Base-by-base conservation (phyloP, 2,329 filamentous ascomycete species). In the Stylonectria norvegica region DNA sequence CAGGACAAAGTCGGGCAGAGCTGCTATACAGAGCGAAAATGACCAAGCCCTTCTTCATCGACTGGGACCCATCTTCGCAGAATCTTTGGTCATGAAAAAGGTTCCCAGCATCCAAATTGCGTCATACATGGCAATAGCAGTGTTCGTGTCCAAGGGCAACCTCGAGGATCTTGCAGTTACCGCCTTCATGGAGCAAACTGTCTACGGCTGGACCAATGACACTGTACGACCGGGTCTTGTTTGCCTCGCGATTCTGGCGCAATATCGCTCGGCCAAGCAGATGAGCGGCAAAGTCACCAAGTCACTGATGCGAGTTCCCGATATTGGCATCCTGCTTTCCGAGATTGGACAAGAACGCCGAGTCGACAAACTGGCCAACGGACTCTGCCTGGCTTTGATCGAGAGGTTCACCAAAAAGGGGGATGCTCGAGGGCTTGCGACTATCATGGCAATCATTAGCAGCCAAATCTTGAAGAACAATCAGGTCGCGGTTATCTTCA, bases 41-140 rank as follows among this genome's bases (percentile, higher is more conserved):
- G 83, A 90, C 51, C 86, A 95, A 59, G 81, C 86, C 11, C 70
- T 97, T 11, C 69, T 94, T 16, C 81, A 78, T 49, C 67, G 72
- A 68, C 56, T 80, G 77, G 59, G 73, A 73, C 64, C 89, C 71
- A 54, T 89, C 3, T 73, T 98, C 20, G 86, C 88, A 45, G 83
- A 87, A 48, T 87, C 85, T 2, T 74, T 97, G 45, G 75, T 83
- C 7, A 77, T 91, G 69, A 82, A 82, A 55, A 81, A 85, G 45
- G 81, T 84, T 0, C 79, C 89, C 1, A 87, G 91, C 47, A 71
- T 95, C 29, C 86, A 90, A 50, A 78, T 94, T 45, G 89, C 86
- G 12, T 90, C 86, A 42, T 97, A 95, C 63, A 95, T 96, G 85
- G 81, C 95, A 15, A 77, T 90, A 40, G 81, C 89, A 5, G 81